phyloP scores from a whole-genome alignment of 1,284 basidiomycete genomes.

The Pascua guehoae region DNA sequence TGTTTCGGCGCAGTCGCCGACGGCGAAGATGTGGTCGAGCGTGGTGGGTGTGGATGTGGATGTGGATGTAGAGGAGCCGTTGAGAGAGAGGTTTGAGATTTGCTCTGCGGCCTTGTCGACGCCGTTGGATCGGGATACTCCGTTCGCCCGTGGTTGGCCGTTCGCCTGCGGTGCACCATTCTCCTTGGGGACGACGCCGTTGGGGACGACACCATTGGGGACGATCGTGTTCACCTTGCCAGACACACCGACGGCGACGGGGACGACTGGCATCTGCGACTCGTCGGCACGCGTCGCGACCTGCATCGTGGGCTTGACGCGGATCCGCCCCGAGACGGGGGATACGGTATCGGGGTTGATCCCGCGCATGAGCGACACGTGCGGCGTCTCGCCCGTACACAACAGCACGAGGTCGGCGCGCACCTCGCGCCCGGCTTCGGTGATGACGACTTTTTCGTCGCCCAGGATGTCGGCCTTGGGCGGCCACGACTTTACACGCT shows the following conservation, averaged over 20 bases:
- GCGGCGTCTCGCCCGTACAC: conserved; percentile 72
- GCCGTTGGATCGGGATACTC: neutral
- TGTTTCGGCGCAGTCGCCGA: conserved; percentile 51
- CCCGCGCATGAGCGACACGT: conserved; percentile 58
- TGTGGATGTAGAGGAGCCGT: conserved; percentile 21
- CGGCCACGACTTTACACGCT: conserved; percentile 45
- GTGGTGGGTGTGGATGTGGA: neutral
- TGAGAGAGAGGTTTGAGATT: neutral
- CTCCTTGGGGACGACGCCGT: too few species aligned
- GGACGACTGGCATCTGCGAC: too few species aligned
- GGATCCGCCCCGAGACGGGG: conserved; percentile 50
- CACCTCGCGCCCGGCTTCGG: conserved; percentile 59
- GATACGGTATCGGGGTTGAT: conserved; percentile 58
- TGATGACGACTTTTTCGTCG: conserved; percentile 53
- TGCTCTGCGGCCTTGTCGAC: conserved; percentile 1
- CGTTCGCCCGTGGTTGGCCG: neutral
- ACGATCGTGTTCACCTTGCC: too few species aligned
- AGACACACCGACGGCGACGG: too few species aligned
- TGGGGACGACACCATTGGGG: too few species aligned
- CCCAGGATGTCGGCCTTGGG: conserved; percentile 33
- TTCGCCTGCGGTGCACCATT: neutral
- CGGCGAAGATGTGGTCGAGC: conserved; percentile 47
- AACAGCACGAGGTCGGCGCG: conserved; percentile 65
- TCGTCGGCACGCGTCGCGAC: neutral
- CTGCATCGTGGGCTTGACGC: conserved; percentile 62